Conservation (phyloP, 1,284 basidiomycete species). For the Leccinum variabile region DNA sequence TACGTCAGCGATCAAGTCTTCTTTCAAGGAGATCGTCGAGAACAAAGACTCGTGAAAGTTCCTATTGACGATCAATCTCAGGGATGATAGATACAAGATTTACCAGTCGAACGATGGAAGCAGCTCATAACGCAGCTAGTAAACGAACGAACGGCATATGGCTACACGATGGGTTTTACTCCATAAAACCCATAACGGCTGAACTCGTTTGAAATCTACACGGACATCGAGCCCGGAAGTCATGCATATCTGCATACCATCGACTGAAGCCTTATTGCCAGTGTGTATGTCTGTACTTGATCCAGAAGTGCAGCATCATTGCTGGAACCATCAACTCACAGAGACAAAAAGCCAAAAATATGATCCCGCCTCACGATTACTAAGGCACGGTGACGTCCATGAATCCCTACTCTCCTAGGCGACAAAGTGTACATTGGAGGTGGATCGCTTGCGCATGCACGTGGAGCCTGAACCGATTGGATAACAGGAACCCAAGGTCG, state of each 20-base stretch:
- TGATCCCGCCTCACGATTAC: conserved; percentile 2
- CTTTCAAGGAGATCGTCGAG: background rate
- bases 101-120: background rate
- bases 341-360: background rate
- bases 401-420: conserved; percentile 15
- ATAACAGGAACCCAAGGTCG: background rate
- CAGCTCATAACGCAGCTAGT: background rate
- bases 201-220: background rate
- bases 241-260: background rate
- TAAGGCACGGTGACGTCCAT: conserved; percentile 21
- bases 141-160: background rate
- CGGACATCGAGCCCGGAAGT: conserved; percentile 14
- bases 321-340: background rate
- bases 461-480: conserved; percentile 9
- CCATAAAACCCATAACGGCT: background rate
- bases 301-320: conserved; percentile 10
- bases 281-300: background rate
- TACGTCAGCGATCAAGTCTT: background rate
- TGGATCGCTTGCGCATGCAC: conserved; percentile 20
- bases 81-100: no score
- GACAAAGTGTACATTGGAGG: background rate
- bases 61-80: background rate
- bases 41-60: background rate
- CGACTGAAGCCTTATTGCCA: background rate
- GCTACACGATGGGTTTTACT: conserved; percentile 11